Conservation (phyloP, 139 green algal species). For the Micractinium sp. region DNA sequence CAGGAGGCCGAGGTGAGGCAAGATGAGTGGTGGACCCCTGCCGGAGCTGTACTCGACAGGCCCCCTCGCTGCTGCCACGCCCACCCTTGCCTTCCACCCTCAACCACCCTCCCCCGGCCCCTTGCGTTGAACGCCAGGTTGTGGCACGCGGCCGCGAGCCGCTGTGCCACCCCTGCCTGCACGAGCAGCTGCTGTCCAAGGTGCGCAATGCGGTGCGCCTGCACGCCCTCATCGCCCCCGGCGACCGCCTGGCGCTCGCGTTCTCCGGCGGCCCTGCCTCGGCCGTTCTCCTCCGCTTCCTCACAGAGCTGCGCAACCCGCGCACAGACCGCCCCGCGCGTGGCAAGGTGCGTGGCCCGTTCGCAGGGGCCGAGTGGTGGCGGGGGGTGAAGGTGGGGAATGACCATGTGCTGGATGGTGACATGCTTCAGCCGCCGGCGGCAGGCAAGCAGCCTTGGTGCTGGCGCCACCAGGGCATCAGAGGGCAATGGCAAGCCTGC, state of each 20-base stretch:
- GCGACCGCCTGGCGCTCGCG: slow-evolving; percentile 60
- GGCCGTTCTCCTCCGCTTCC: slow-evolving; percentile 49
- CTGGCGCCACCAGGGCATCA: background rate
- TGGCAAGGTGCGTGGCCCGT: slow-evolving; percentile 49
- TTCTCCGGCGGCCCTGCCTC: slow-evolving; percentile 68
- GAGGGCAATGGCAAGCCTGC: too few species aligned
- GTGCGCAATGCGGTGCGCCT: slow-evolving; percentile 49
- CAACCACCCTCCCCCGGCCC: background rate
- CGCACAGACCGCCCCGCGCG: slow-evolving; percentile 42
- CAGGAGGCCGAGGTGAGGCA: slow-evolving; percentile 6
- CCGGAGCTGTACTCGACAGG: background rate
- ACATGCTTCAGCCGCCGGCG: too few species aligned
- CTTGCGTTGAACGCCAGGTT: slow-evolving; percentile 49
- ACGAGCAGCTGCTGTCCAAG: slow-evolving; percentile 48
- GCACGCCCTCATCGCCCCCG: slow-evolving; percentile 39
- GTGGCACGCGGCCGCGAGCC: slow-evolving; percentile 60
- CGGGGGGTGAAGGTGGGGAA: background rate
- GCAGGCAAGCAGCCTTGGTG: background rate
- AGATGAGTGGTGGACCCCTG: too few species aligned
- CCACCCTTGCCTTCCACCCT: background rate
- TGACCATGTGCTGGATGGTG: background rate
- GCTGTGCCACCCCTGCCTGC: slow-evolving; percentile 64
- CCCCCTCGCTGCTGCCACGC: background rate
- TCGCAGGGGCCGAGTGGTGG: background rate
- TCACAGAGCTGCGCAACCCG: slow-evolving; percentile 56